A percentile compares a stretch with the other conserved stretches of the same genome.
These are phyloP conservation scores for Medicago truncatula DNA, from an alignment of 306 rosid species.

Conservation along the genomic window DNA sequence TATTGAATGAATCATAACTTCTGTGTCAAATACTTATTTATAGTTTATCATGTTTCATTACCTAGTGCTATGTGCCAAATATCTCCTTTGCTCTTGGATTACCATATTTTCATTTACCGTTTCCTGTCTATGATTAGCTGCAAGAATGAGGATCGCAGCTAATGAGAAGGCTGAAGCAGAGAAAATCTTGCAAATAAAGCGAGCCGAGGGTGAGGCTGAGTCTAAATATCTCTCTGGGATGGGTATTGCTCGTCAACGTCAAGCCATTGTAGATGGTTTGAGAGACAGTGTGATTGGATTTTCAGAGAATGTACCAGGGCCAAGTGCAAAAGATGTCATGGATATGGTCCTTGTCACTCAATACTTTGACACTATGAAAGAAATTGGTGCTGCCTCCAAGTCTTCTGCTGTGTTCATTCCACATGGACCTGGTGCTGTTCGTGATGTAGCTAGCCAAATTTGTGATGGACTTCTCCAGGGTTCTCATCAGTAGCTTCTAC, in stretches of 20 bases:
- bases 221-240: conserved; percentile 83
- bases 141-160: conserved; percentile 88
- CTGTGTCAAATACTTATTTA: not conserved
- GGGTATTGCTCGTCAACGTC: conserved; percentile 95
- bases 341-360: conserved; percentile 98
- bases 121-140: conserved; percentile 62
- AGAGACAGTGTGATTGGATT: conserved; percentile 92
- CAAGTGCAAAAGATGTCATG: conserved; percentile 89
- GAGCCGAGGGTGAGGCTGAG: conserved; percentile 97
- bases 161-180: conserved; percentile 96
- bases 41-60: conserved; percentile 20
- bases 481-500: conserved; percentile 49
- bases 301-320: conserved; percentile 87
- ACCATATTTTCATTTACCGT: not conserved
- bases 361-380: conserved; percentile 96
- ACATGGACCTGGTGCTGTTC: conserved; percentile 95
- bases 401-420: conserved; percentile 93
- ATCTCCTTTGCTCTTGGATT: not conserved
- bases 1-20: conserved; percentile 6
- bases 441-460: conserved; percentile 81
- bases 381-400: conserved; percentile 87
- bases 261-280: conserved; percentile 92
- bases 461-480: conserved; percentile 93
- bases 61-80: not conserved
- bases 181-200: conserved; percentile 83